A percentile compares a stretch with the other conserved stretches of the same genome.
Evolutionary conservation across 2,329 filamentous ascomycete genomes (phyloP).

Genomic region (Dothistroma pini): DNA sequence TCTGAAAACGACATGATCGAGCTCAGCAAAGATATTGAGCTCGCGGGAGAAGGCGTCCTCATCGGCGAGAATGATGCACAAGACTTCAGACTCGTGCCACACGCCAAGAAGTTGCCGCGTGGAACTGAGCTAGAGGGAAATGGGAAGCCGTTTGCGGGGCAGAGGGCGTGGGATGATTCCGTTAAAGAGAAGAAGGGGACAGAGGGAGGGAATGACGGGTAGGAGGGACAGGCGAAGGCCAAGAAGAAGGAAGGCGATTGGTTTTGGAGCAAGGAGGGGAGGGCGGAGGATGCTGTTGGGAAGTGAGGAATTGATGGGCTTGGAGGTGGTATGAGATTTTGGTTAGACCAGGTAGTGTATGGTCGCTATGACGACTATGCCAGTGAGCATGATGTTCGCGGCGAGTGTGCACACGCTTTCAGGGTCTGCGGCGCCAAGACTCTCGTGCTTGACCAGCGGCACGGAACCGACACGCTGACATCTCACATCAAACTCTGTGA

Average conservation of each 20-base stretch:
- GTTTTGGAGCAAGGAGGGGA: conserved; percentile 3
- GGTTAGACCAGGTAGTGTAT: not conserved
- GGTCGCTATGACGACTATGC: not conserved
- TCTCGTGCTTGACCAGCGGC: not conserved
- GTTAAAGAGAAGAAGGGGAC: not conserved
- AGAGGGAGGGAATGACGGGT: not conserved
- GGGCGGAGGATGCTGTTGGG: not conserved
- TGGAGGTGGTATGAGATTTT: not conserved
- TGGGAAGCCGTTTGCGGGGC: conserved; percentile 2
- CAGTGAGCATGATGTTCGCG: not conserved
- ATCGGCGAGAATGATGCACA: not conserved
- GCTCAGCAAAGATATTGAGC: not conserved
- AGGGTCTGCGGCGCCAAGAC: not conserved
- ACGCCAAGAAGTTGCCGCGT: not conserved
- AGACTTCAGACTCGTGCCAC: not conserved
- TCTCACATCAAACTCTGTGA: not conserved
- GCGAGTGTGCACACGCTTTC: not conserved
- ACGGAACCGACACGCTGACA: not conserved
- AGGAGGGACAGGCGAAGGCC: not conserved
- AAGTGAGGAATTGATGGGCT: not conserved
- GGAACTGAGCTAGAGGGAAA: not conserved
- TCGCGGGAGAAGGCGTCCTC: not conserved
- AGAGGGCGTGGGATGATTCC: not conserved
- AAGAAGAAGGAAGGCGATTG: not conserved
- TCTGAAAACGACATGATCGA: not conserved